Evolutionary conservation across 2,329 filamentous ascomycete genomes (phyloP), one percentile per base, ranked within the genome.

Genomic region (Hypomyces rosellus): DNA sequence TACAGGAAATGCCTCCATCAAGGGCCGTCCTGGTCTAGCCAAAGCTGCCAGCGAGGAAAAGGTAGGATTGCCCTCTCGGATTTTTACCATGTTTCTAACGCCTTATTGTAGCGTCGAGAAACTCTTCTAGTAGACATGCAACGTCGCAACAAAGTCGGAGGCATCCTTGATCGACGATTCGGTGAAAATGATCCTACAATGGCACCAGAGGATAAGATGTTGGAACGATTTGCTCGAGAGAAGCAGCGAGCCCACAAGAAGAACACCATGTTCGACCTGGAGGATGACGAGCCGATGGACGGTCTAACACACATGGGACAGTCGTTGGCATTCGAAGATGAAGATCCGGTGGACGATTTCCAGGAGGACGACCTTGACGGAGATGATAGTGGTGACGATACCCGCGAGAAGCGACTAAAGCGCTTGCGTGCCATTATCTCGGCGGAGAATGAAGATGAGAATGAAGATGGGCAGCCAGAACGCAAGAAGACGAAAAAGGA

Each of bases 401-500:
- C 78, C 34, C 78, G 78, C 39, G 78, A 78, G 56, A 69, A 70
- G 56, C 67, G 72, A 53, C 67, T 79, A 36, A 85, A 85, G 68
- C 75, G 81, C 14, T 63, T 82, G 49, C 79, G 82, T 46, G 61
- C 63, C 33, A 59, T 74, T 22, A 65, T 65, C 25, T 30, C 25
- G 25, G 62, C 70, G 18, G 69, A 74, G 30, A 76, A 71, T 1
- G 72, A 75, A 46, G 73, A 70, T 3, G 74, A 74, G 5, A 74
- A 74, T 0, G 72, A 71, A 5, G 75, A 76, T 34, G 75, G 75
- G 16, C 73, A 84, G 55, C 90, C 89, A 0, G 86, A 92, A 60
- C 80, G 86, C 52, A 96, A 96, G 69, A 99, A 96, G 74, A 85
- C 85, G 3, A 97, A 96, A 71, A 88, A 93, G 48, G 93, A 99